Percentiles rank a stretch among this genome's conserved stretches.
phyloP scores from a whole-genome alignment of 176 grass and related monocot species.

The Bothriochloa decipiens region DNA sequence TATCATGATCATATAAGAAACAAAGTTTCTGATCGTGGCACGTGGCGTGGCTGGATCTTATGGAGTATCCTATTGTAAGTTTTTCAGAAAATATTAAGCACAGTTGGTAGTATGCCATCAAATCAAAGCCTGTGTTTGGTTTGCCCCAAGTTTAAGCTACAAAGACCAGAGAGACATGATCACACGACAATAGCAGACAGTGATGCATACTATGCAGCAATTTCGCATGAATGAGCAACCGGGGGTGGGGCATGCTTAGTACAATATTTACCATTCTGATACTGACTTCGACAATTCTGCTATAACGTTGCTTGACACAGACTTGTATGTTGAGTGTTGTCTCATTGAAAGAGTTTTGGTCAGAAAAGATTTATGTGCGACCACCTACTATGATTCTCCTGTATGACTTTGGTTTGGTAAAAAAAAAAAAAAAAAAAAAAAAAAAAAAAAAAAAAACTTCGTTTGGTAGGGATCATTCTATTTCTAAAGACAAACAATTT shows the following conservation, averaged over 20 bases:
- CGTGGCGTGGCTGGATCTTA: background rate
- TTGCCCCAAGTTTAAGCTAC: conserved; percentile 26
- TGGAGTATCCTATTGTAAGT: background rate
- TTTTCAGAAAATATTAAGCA: background rate
- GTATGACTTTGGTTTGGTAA: background rate
- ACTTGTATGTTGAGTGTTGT: background rate
- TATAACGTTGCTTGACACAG: background rate
- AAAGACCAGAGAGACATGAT: background rate
- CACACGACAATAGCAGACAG: background rate
- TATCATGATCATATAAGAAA: background rate
- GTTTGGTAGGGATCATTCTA: too few relatives aligned
- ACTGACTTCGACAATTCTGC: background rate
- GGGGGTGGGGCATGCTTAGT: background rate
- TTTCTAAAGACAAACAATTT: too few relatives aligned
- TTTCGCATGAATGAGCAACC: background rate
- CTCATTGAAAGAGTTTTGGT: background rate
- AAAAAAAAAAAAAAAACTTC: too few relatives aligned
- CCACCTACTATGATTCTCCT: background rate
- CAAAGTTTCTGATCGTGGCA: background rate
- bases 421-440: too few relatives aligned
- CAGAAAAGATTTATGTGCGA: background rate
- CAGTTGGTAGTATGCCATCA: too few relatives aligned
- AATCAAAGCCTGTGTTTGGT: background rate
- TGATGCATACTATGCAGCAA: background rate
- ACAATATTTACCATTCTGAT: background rate